A percentile compares a stretch with the other conserved stretches of the same genome.
Evolutionary conservation across 371 early-diverging fungal genomes (phyloP).

Genomic region (Phascolomyces articulosus): DNA sequence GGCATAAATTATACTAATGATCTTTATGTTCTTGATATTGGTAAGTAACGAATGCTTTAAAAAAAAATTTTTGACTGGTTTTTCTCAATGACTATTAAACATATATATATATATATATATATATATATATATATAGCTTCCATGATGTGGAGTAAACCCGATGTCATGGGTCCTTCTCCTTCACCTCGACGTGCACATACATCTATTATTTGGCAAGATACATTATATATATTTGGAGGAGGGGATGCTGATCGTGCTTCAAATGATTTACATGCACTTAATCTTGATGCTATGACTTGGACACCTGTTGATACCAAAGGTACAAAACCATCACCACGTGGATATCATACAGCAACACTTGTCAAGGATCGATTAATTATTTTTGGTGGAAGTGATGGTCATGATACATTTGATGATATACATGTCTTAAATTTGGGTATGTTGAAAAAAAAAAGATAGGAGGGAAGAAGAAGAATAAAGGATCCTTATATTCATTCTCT

Average conservation of each 20-base stretch:
- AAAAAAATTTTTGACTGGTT: too few species aligned
- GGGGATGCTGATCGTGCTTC: constrained; percentile 81
- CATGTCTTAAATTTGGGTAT: constrained; percentile 58
- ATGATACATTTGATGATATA: constrained; percentile 82
- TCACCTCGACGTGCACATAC: constrained; percentile 82
- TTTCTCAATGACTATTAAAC: too few species aligned
- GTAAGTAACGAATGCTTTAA: constrained; percentile 34
- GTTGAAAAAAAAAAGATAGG: neutral
- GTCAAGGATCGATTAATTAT: constrained; percentile 75
- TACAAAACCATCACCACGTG: constrained; percentile 72
- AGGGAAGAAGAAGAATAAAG: neutral
- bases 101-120: too few species aligned
- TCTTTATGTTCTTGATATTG: constrained; percentile 72
- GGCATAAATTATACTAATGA: constrained; percentile 79
- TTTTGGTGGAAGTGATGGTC: constrained; percentile 86
- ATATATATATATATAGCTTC: constrained; percentile 42
- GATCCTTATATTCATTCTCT: too few species aligned
- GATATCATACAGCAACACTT: constrained; percentile 84
- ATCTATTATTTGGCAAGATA: constrained; percentile 70
- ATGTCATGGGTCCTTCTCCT: constrained; percentile 60
- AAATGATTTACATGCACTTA: constrained; percentile 77
- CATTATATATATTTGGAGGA: constrained; percentile 88
- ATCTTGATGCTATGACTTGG: constrained; percentile 57
- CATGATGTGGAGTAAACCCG: constrained; percentile 69
- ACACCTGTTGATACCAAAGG: constrained; percentile 62